phyloP scores from a whole-genome alignment of 2,329 filamentous ascomycete species.

The Penicillium palitans region DNA sequence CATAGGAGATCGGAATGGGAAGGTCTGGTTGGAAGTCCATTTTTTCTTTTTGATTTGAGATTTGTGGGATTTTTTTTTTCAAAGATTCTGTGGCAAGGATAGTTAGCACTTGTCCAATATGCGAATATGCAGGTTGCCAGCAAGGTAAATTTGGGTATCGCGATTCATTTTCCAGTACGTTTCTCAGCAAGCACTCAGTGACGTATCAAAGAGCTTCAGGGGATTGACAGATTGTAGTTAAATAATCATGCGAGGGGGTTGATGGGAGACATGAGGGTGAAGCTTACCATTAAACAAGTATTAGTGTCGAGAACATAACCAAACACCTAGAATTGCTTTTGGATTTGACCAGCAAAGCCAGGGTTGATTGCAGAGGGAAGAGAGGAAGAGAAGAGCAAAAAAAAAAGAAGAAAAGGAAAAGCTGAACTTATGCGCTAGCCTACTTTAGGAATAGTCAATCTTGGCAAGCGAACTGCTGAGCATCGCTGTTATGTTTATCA shows the following conservation, averaged over 20 bases:
- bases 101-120: constrained; percentile 13
- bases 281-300: constrained; percentile 35
- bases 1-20: constrained; percentile 75
- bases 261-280: neutral
- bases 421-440: constrained; percentile 18
- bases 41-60: constrained; percentile 15
- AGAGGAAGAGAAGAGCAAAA: constrained; percentile 18
- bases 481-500: neutral
- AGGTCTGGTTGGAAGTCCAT: constrained; percentile 46
- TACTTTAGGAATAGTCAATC: constrained; percentile 11
- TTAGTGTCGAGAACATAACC: constrained; percentile 6
- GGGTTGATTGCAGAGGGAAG: constrained; percentile 17
- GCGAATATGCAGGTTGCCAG: neutral
- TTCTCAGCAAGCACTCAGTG: constrained; percentile 46
- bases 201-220: constrained; percentile 59
- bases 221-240: constrained; percentile 77
- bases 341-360: constrained; percentile 34
- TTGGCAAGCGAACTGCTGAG: constrained; percentile 13
- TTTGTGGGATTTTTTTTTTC: constrained; percentile 8
- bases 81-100: constrained; percentile 22
- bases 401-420: constrained; percentile 23
- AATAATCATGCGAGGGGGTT: constrained; percentile 61
- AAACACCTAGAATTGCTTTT: constrained; percentile 6
- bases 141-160: constrained; percentile 7
- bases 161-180: constrained; percentile 43